Base-by-base conservation (phyloP, 169 alveolate genomes). In the Cystoisospora suis region DNA sequence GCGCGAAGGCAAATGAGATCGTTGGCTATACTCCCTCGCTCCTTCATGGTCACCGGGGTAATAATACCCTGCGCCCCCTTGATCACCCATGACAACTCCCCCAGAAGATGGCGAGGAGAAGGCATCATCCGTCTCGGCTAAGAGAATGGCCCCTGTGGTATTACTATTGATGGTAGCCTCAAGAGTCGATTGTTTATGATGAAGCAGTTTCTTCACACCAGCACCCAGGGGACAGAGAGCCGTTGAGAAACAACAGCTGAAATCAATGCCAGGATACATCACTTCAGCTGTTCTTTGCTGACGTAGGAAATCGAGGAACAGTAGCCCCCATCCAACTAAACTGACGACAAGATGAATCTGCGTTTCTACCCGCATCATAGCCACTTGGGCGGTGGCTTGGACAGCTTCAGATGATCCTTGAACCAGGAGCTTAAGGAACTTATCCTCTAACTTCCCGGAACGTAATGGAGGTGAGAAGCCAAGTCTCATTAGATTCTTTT, bases 241-340 rank as follows among this genome's bases (percentile, higher is more conserved):
- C 34, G 92, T 88, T 3, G 88, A 75, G 88, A 75, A 88, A 23
- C 92, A 88, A 46, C 92, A 88, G 38, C 92, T 81, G 44, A 88
- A 88, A 47, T 83, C 59, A 6, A 88, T 53, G 5, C 88, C 92
- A 29, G 92, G 92, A 36, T 42, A 75, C 81, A 72, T 83, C 81
- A 38, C 56, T 38, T 72, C 83, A 0, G 56, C 83, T 56, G 15
- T 72, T 34, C 42, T n/a, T 17, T 72, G 83, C 53, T 72, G 83
- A 29, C 42, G 23, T 1, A 72, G 32, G 36, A 40, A 34, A 38
- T 72, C 83, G 38, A 38, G 32, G 58, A 72, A 34, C 3, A 72
- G 83, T 9, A 72, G 2, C 53, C 36, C 56, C 83, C 83, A 72
- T 9, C 20, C 56, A 4, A 17, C 83, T 17, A n/a, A 40, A 34